A percentile compares a stretch with the other conserved stretches of the same genome.
These are phyloP conservation scores for Coelastrella sp. DNA, from an alignment of 139 green algal species.

Conservation along the genomic window DNA sequence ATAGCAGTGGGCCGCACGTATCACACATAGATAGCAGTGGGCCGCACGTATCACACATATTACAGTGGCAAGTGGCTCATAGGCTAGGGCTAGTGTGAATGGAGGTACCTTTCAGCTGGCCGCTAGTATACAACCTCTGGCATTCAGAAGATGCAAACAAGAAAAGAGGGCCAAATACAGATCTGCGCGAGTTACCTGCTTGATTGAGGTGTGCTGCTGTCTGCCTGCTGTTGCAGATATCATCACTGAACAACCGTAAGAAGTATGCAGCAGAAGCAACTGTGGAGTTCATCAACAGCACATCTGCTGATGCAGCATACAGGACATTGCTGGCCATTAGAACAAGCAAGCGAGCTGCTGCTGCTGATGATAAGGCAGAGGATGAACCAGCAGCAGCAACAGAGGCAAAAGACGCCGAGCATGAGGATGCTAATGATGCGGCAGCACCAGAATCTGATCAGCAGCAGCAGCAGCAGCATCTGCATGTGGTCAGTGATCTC, in stretches of 20 bases:
- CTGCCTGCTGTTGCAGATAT: neutral
- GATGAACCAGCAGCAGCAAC: neutral
- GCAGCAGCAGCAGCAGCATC: neutral
- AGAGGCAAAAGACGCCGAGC: neutral
- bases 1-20: too few relatives aligned
- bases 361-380: neutral
- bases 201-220: neutral
- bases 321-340: conserved; percentile 9
- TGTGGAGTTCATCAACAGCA: conserved; percentile 19
- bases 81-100: too few relatives aligned
- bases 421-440: neutral
- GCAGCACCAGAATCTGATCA: neutral
- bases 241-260: neutral
- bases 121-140: too few relatives aligned
- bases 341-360: neutral
- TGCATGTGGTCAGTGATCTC: neutral
- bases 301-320: conserved; percentile 31
- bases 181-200: too few relatives aligned
- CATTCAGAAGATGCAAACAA: too few relatives aligned
- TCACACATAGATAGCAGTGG: too few relatives aligned
- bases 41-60: too few relatives aligned
- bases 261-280: conserved; percentile 27
- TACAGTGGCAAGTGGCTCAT: too few relatives aligned
- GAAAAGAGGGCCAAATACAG: too few relatives aligned
- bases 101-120: too few relatives aligned